Base-by-base conservation (phyloP, 1,139 yeast genomes). In the Saccharomyces uvarum region DNA sequence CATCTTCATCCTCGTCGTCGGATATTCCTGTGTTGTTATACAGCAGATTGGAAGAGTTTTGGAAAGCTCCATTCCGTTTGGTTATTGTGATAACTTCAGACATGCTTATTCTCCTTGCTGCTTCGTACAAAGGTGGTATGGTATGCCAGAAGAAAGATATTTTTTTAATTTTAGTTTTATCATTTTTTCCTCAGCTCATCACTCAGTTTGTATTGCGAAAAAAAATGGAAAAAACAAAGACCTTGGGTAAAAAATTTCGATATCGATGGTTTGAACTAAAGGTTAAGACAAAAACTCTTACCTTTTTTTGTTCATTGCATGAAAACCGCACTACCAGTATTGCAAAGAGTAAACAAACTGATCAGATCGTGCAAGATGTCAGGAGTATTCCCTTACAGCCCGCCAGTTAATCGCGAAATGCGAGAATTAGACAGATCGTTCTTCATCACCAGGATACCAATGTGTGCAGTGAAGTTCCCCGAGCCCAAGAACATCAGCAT, bases 381-480 rank as follows among this genome's bases (percentile, higher is more conserved):
- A 38, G 44, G 44, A 38, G 44, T 19, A 11, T 38, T 38, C 44
- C 44, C 44, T 16, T 38, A 38, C 44, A 21, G 19, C 24, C 95
- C 96, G 2, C 97, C 97, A 0, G 73, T 81, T 11, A 77, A 85
- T 66, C 72, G 88, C 51, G 74, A 79, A 4, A 84, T 88, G 91
- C 78, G 66, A 48, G 76, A 67, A 24, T 75, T 91, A 50, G 93
- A 90, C 69, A 78, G 86, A 49, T 70, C 78, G 0, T 80, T 82
- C 62, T 91, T 90, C 72, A 67, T 73, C 8, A 77, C 76, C 31
- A 73, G 75, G 11, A 73, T 86, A 4, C 79, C 82, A 0, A 73
- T 89, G 24, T 79, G 86, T 59, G 86, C 83, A 14, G 89, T 91
- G 1, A 71, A 76, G 52, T 82, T 91, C 63, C 82, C 84, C 1